Percentiles rank a stretch among this genome's conserved stretches.
Evolutionary conservation across 768 basidiomycete genomes (phyloP).

Genomic region (Boletus speciosus): DNA sequence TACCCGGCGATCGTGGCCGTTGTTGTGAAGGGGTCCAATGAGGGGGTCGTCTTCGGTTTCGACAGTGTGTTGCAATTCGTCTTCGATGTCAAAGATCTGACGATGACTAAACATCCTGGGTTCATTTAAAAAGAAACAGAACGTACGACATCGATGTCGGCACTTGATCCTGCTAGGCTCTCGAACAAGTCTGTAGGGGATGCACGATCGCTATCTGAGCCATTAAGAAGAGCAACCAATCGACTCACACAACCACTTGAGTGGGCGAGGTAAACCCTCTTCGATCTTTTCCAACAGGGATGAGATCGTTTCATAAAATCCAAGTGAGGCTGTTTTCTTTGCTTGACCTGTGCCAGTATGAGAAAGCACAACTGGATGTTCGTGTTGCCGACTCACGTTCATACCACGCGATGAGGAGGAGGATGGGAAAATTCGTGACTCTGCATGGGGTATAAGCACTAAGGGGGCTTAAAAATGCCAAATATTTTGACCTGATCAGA

Average conservation of each 20-base stretch:
- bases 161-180: conserved; percentile 65
- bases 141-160: conserved; percentile 72
- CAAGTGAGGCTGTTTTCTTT: conserved; percentile 59
- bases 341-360: conserved; percentile 45
- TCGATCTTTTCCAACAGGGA: conserved; percentile 65
- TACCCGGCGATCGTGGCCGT: conserved; percentile 25
- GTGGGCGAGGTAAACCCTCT: conserved; percentile 70
- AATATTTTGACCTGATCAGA: conserved; percentile 61
- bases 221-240: not conserved
- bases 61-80: conserved; percentile 36
- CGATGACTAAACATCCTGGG: not conserved
- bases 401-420: conserved; percentile 77
- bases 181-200: conserved; percentile 68
- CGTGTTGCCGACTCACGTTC: conserved; percentile 47
- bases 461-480: not conserved
- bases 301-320: conserved; percentile 70
- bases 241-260: conserved; percentile 72
- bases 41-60: conserved; percentile 7
- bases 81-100: conserved; percentile 79
- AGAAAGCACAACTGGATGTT: not conserved
- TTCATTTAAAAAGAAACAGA: not conserved
- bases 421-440: conserved; percentile 78
- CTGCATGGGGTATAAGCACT: conserved; percentile 33
- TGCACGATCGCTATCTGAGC: not conserved
- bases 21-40: conserved; percentile 15